Evolutionary conservation across 1,284 basidiomycete species (phyloP).

Genomic region (Megacollybia platyphylla): DNA sequence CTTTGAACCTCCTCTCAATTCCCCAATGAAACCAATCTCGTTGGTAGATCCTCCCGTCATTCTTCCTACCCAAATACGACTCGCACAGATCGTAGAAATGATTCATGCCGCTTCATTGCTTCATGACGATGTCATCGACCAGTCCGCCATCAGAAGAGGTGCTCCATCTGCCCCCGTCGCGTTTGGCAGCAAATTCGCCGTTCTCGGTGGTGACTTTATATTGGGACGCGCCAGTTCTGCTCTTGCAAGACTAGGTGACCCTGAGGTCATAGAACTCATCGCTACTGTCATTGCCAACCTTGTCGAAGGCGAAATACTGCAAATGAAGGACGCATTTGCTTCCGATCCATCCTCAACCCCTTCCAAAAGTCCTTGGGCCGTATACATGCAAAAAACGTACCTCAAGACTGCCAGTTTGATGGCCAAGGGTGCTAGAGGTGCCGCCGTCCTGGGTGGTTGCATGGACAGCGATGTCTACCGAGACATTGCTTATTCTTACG

Average conservation of each 20-base stretch:
- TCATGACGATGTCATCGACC: conserved; percentile 94
- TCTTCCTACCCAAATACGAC: conserved; percentile 81
- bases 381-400: conserved; percentile 91
- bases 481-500: conserved; percentile 90
- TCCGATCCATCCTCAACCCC: conserved; percentile 13
- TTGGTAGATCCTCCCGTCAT: conserved; percentile 22
- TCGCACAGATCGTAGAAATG: conserved; percentile 98
- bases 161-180: conserved; percentile 75
- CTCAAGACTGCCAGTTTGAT: conserved; percentile 94
- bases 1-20: conserved; percentile 10
- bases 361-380: conserved; percentile 52
- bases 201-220: conserved; percentile 93
- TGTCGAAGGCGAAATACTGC: conserved; percentile 94
- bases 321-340: conserved; percentile 48
- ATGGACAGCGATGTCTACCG: conserved; percentile 75
- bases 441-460: conserved; percentile 85
- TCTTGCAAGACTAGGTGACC: conserved; percentile 75
- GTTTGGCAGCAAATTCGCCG: conserved; percentile 92
- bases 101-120: conserved; percentile 94
- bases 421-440: conserved; percentile 85
- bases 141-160: conserved; percentile 72
- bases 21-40: conserved; percentile 12
- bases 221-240: conserved; percentile 87
- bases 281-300: conserved; percentile 90
- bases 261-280: conserved; percentile 89